Base-by-base conservation (phyloP, 2,329 filamentous ascomycete species). In the Proliferodiscus dingleyae region DNA sequence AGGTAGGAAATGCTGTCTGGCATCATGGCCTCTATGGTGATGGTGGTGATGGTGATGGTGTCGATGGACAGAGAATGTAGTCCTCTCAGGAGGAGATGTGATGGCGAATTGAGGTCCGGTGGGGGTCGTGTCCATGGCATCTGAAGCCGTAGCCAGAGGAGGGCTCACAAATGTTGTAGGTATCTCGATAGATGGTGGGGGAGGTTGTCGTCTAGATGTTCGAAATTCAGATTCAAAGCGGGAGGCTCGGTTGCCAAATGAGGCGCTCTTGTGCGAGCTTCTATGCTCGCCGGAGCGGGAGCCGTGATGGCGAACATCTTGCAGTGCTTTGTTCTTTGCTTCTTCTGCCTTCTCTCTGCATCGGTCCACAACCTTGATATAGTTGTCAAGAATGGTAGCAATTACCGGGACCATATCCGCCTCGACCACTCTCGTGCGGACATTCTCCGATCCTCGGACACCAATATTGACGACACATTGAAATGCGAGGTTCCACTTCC, bases 401-500 rank as follows among this genome's bases (percentile, higher is more conserved):
- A 98, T 96, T 60, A 98, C 93, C 2, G 93, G 93, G 3, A 98
- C 93, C 87, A 98, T 96, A 68, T 98, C 93, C 52, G 93, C 93
- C 70, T 98, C 93, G 42, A 98, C 93, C 2, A 98, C 91, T 55
- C 93, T 80, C 47, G 93, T 97, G 58, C 93, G 81, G 49, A 98
- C 93, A 56, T 81, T 83, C 71, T 98, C 93, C 10, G 93, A 96
- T 49, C 93, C 93, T 57, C 93, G 81, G 49, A 98, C 91, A 46
- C 93, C 93, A 63, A 98, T 97, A 68, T 98, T 98, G 65, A 98
- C 93, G 54, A 97, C 90, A 67, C 93, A 98, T 69, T 97, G 93
- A 67, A 98, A 98, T 43, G 93, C 93, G 52, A 98, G 77, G 64
- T 96, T 98, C 93, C 93, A 98, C 70, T 97, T 97, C 93, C 93